Evolutionary conservation across 2,329 filamentous ascomycete species (phyloP).

Genomic region (Fusarium robinianum): DNA sequence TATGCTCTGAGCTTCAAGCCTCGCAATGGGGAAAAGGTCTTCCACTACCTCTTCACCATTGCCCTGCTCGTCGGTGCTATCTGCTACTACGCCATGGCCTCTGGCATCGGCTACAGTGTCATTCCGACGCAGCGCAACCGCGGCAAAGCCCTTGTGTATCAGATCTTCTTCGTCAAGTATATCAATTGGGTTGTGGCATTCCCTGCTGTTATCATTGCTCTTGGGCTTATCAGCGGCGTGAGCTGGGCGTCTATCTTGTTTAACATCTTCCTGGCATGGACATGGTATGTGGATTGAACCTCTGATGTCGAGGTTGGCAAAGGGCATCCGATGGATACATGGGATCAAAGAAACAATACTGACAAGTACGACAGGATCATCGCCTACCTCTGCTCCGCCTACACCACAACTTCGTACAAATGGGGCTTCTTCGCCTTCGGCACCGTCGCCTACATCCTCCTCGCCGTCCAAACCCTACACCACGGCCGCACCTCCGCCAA

Average conservation of each 20-base stretch:
- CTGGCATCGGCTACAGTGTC: conserved; percentile 54
- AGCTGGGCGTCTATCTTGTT: conserved; percentile 61
- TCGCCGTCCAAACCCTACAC: conserved; percentile 50
- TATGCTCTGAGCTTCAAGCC: conserved; percentile 48
- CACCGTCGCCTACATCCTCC: conserved; percentile 51
- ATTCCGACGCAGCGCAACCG: conserved; percentile 39
- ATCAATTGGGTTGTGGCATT: conserved; percentile 59
- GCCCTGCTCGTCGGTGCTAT: conserved; percentile 54
- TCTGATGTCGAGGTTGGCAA: too few species aligned
- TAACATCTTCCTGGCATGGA: conserved; percentile 55
- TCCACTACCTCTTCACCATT: conserved; percentile 60
- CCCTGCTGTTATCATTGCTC: conserved; percentile 49
- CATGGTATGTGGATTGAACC: conserved; percentile 43
- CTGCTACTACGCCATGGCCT: conserved; percentile 57
- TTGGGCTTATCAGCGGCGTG: conserved; percentile 56
- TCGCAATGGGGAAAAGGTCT: conserved; percentile 55
- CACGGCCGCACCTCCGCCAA: conserved; percentile 45
- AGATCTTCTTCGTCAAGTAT: conserved; percentile 62
- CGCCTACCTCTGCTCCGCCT: conserved; percentile 54
- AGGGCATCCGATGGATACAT: neutral
- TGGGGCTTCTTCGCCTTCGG: conserved; percentile 63
- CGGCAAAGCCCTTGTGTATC: conserved; percentile 41
- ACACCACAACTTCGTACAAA: conserved; percentile 56
- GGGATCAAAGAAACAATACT: neutral
- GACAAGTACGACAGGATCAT: conserved; percentile 41